Conservation (phyloP, 2,329 filamentous ascomycete species). For the Fusarium oligoseptatum region DNA sequence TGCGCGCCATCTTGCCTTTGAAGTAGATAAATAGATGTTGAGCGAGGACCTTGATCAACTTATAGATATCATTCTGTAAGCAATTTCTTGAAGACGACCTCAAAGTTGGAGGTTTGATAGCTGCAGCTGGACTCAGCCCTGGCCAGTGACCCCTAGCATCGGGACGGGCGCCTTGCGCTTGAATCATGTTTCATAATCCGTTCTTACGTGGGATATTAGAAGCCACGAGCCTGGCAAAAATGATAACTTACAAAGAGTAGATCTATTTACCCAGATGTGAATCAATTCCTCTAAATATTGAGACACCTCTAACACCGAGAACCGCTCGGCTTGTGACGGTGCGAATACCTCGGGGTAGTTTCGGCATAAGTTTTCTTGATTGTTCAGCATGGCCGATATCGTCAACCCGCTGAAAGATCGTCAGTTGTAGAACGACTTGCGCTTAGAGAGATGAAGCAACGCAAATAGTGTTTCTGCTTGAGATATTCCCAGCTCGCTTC, state of each 20-base stretch:
- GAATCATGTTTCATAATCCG: background rate
- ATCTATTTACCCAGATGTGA: slow-evolving; percentile 1
- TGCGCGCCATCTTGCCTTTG: background rate
- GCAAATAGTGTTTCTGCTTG: background rate
- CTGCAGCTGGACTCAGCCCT: background rate
- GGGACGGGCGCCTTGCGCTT: background rate
- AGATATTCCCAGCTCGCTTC: background rate
- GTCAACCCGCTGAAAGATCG: background rate
- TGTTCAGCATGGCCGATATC: slow-evolving; percentile 2
- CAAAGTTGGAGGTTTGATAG: background rate
- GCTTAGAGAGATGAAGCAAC: background rate
- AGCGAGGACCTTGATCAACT: background rate
- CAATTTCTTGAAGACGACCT: background rate
- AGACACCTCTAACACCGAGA: background rate
- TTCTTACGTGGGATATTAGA: background rate
- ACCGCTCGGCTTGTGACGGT: slow-evolving; percentile 33
- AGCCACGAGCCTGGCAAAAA: background rate
- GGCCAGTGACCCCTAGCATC: background rate
- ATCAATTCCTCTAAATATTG: background rate
- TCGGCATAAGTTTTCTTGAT: slow-evolving; percentile 41
- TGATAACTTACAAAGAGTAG: background rate
- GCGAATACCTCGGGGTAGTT: slow-evolving; percentile 37
- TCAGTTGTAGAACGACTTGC: background rate
- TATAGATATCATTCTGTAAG: background rate
- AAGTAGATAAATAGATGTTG: background rate